A percentile compares a stretch with the other conserved stretches of the same genome.
These are phyloP conservation scores for Cercophora scortea DNA, from an alignment of 495 filamentous ascomycete species.

Conservation along the genomic window DNA sequence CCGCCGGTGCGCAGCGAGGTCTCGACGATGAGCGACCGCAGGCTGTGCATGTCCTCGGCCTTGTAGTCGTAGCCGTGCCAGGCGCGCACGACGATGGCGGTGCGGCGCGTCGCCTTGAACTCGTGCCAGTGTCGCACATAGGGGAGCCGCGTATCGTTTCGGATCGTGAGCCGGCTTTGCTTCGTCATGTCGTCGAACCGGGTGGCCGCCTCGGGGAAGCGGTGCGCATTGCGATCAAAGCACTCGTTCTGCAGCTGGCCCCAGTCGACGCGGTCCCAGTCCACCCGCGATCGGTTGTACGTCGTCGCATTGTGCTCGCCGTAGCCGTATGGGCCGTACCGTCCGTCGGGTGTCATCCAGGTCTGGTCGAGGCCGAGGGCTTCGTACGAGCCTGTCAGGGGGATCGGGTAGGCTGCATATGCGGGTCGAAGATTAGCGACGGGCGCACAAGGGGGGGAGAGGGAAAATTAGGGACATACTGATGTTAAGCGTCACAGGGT, in stretches of 20 bases:
- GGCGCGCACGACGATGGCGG: constrained; percentile 33
- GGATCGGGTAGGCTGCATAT: constrained; percentile 17
- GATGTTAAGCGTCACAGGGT: constrained; percentile 12
- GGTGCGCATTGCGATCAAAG: constrained; percentile 54
- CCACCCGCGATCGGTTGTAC: constrained; percentile 45
- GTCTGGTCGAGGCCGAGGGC: constrained; percentile 19
- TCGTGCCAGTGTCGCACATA: constrained; percentile 23
- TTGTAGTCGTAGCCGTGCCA: constrained; percentile 36
- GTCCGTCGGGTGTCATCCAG: constrained; percentile 16
- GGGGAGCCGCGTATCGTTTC: constrained; percentile 15
- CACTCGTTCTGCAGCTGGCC: constrained; percentile 66
- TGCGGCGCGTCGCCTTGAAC: constrained; percentile 18
- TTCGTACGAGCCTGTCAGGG: constrained; percentile 24
- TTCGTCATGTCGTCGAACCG: constrained; percentile 14
- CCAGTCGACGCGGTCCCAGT: constrained; percentile 70
- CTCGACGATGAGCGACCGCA: constrained; percentile 51
- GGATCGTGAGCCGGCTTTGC: constrained; percentile 16
- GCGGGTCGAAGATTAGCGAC: constrained; percentile 2
- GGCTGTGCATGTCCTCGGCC: constrained; percentile 33
- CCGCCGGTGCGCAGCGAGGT: constrained; percentile 45
- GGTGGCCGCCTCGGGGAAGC: constrained; percentile 35
- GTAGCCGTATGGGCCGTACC: constrained; percentile 26
- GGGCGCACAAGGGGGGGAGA: background rate
- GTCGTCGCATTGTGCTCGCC: constrained; percentile 14
- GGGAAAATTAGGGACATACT: constrained; percentile 8